These are phyloP conservation scores for Ustilago sp. DNA, from an alignment of 1,284 basidiomycete genomes.

Conservation along the genomic window DNA sequence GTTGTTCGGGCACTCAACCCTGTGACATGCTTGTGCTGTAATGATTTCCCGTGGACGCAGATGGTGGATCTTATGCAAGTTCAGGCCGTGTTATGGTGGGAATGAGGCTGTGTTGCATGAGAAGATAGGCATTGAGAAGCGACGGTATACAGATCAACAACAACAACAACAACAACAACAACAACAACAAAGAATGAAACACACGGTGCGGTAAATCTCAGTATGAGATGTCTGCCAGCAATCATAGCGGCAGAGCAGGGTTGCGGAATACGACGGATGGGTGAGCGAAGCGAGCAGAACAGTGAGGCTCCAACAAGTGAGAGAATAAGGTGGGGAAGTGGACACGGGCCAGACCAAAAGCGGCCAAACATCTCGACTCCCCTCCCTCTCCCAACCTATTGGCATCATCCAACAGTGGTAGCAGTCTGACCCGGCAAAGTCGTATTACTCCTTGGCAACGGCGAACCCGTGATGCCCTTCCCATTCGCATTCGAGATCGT, in stretches of 20 bases:
- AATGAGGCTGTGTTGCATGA: not conserved
- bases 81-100: too few species aligned
- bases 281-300: not conserved
- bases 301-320: not conserved
- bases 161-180: not conserved
- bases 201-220: too few species aligned
- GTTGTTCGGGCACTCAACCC: conserved; percentile 23
- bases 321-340: not conserved
- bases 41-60: too few species aligned
- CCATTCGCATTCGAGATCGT: conserved; percentile 9
- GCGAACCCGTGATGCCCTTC: conserved; percentile 6
- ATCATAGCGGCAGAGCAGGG: too few species aligned
- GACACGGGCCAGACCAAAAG: conserved; percentile 32
- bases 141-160: conserved; percentile 10
- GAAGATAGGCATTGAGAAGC: not conserved
- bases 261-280: not conserved
- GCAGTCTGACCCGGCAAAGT: conserved; percentile 5
- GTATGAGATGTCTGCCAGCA: too few species aligned
- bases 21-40: not conserved
- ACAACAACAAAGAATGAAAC: not conserved
- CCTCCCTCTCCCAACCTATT: not conserved
- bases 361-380: conserved; percentile 15
- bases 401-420: conserved; percentile 20
- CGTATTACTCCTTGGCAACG: conserved; percentile 1
- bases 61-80: too few species aligned